Conservation (phyloP, 768 basidiomycete species). For the Candolleomyces aberdarensis region DNA sequence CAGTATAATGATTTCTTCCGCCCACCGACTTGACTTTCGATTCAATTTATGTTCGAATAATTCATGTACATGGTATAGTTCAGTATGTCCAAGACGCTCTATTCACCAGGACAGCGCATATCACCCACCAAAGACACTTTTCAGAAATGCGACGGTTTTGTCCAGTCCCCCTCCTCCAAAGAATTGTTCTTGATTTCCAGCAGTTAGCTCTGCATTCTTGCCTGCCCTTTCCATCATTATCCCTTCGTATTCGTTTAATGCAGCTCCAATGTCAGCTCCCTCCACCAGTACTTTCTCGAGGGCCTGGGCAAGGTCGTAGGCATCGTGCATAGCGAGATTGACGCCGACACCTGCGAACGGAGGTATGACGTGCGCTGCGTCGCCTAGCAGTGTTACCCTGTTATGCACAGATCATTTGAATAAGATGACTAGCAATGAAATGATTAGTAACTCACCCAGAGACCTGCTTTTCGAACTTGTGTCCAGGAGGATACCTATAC, state of each 20-base stretch:
- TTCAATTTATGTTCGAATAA: too few relatives aligned
- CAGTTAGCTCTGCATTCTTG: background rate
- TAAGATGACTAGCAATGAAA: background rate
- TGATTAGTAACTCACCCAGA: background rate
- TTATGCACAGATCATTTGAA: background rate
- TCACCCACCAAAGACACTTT: background rate
- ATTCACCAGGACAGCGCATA: too few relatives aligned
- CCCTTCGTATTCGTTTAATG: conserved; percentile 1
- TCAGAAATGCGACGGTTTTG: background rate
- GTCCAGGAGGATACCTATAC: background rate
- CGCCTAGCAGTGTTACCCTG: conserved; percentile 19
- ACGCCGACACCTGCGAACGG: conserved; percentile 24
- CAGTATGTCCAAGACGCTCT: too few relatives aligned
- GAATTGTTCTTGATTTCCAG: background rate
- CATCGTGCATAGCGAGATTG: conserved; percentile 20
- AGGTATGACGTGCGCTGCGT: conserved; percentile 26
- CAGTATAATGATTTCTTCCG: too few relatives aligned
- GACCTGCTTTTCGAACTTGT: background rate
- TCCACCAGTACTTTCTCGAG: background rate
- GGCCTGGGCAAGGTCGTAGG: conserved; percentile 16
- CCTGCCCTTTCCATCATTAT: conserved; percentile 2
- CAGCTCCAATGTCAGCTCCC: background rate
- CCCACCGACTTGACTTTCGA: too few relatives aligned
- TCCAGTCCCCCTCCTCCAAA: background rate
- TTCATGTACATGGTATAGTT: too few relatives aligned